phyloP scores from a whole-genome alignment of 129 eudicot genomes.

The Flaveria linearis region DNA sequence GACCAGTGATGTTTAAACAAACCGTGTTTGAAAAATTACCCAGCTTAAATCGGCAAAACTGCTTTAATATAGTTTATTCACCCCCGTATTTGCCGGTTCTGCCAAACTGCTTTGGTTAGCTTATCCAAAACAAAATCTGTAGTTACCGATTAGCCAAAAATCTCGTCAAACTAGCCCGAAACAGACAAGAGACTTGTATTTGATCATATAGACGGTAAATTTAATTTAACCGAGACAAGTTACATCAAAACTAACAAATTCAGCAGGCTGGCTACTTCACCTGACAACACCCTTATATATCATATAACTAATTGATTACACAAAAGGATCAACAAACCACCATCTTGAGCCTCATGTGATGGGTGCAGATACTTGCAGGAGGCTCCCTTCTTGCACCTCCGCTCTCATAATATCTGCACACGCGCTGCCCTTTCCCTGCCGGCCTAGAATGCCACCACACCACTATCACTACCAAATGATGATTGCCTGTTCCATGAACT shows the following conservation, averaged over 20 bases:
- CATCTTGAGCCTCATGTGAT: conserved; percentile 38
- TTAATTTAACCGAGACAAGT: conserved; percentile 30
- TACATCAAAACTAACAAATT: conserved; percentile 42
- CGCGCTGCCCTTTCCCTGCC: conserved; percentile 58
- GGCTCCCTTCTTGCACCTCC: conserved; percentile 89
- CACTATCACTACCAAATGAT: conserved; percentile 33
- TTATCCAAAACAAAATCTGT: too few relatives aligned
- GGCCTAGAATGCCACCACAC: conserved; percentile 41
- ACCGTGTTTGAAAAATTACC: too few relatives aligned
- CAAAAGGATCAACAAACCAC: conserved; percentile 35
- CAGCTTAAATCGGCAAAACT: too few relatives aligned
- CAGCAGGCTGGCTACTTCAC: conserved; percentile 15
- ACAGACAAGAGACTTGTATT: not conserved
- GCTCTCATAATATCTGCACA: conserved; percentile 72
- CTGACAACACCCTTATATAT: conserved; percentile 41
- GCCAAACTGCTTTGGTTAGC: too few relatives aligned
- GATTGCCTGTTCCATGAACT: conserved; percentile 50
- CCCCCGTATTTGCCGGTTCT: too few relatives aligned
- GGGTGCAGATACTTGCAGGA: conserved; percentile 81
- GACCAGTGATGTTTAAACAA: too few relatives aligned
- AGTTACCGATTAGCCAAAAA: too few relatives aligned
- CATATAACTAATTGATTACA: conserved; percentile 35
- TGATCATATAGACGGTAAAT: not conserved
- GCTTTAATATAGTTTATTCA: too few relatives aligned
- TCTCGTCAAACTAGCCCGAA: not conserved